Evolutionary conservation across 768 basidiomycete genomes (phyloP).

Genomic region (Collybia mongolica): DNA sequence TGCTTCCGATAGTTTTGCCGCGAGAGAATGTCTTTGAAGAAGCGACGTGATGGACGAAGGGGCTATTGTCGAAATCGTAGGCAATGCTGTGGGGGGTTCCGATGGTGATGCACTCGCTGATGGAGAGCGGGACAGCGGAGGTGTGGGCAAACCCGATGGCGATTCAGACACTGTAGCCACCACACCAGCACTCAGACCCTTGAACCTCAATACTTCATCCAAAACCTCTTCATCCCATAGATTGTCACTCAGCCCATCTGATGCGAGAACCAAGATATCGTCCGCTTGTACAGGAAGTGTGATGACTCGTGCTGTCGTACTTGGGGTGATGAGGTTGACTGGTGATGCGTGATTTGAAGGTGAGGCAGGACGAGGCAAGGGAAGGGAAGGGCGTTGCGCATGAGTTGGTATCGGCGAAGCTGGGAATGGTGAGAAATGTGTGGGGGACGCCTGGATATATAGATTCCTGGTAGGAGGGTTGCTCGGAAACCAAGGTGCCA

Average conservation of each 20-base stretch:
- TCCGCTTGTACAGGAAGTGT: conserved; percentile 67
- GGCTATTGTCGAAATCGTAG: not conserved
- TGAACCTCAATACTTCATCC: conserved; percentile 73
- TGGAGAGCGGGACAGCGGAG: too few species aligned
- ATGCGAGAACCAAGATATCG: conserved; percentile 79
- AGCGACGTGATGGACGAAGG: conserved; percentile 11
- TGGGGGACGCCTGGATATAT: not conserved
- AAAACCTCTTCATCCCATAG: conserved; percentile 87
- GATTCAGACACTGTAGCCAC: too few species aligned
- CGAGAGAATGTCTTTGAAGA: conserved; percentile 53
- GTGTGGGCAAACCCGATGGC: too few species aligned
- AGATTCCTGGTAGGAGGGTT: not conserved
- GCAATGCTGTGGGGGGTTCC: not conserved
- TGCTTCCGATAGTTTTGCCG: conserved; percentile 75
- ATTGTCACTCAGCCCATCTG: conserved; percentile 83
- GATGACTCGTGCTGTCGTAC: conserved; percentile 64
- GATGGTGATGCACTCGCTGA: too few species aligned
- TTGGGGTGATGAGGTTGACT: conserved; percentile 13
- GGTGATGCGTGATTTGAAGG: conserved; percentile 13
- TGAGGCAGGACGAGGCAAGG: not conserved
- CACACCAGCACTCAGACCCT: conserved; percentile 8
- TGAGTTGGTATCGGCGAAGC: not conserved
- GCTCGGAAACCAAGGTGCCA: not conserved
- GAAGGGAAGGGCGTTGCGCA: conserved; percentile 1
- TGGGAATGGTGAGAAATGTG: conserved; percentile 3